Evolutionary conservation across 2,329 filamentous ascomycete species (phyloP), one percentile per base, ranked within the genome.

Genomic region (Colletotrichum cuscutae): DNA sequence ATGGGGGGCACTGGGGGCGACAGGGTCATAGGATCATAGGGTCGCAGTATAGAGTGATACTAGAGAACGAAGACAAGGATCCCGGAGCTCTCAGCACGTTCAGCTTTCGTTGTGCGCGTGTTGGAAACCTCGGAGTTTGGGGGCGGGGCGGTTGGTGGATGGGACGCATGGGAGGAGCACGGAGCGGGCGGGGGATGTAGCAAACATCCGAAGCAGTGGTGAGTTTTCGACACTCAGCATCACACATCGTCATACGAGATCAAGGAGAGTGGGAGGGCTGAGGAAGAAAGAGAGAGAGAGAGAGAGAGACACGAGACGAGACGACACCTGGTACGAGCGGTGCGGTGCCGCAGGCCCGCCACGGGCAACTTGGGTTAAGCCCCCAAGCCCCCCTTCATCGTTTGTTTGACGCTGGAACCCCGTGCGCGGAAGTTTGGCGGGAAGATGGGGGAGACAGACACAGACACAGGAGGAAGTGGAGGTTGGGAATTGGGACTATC

Each of bases 361-460:
- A 46, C 42, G 42, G 42, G 15, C 9, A 19, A 15, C 12, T 37
- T 13, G 35, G 35, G 42, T 37, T 26, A 26, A 26, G 26, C 26
- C 35, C 13, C 35, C 42, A 46, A 37, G 13, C 37, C 37, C 37
- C 37, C 37, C 37, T 42, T 42, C 37, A 28, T 52, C 35, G 64
- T 68, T 68, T 57, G 68, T 68, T 58, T 58, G 57, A 68, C 56
- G 64, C 65, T 37, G 49, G 19, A 37, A 49, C 26, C 68, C 49
- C 56, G 49, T 49, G 63, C 49, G 62, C 42, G 54, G 67, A 32
- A 22, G 49, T 15, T 19, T n/a, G 30, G 15, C 42, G 28, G 35
- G 32, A 54, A 54, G 35, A 68, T 42, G 35, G 35, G 35, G 35
- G 30, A 32, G 30, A 32, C 30, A 19, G 37, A 42, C 37, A 42